Evolutionary conservation across 1,284 basidiomycete species (phyloP).

Genomic region (Sparassis latifolia): DNA sequence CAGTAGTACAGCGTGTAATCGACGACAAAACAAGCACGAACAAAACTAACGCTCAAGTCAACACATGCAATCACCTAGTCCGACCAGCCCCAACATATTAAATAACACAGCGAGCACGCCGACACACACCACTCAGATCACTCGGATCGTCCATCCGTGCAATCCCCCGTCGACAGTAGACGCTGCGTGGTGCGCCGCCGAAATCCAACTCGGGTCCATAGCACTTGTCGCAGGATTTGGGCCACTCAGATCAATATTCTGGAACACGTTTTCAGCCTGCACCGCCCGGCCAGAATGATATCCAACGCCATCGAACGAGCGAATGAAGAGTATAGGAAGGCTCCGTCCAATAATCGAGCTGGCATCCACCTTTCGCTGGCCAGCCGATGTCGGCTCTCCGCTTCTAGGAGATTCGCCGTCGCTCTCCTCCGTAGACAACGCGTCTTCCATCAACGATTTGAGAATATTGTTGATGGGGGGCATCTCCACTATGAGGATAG

Average conservation of each 20-base stretch:
- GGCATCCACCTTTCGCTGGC: neutral
- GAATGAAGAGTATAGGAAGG: constrained; percentile 68
- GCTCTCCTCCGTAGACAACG: constrained; percentile 35
- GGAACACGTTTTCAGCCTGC: constrained; percentile 76
- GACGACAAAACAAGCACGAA: no score
- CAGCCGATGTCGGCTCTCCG: constrained; percentile 3
- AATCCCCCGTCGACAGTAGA: constrained; percentile 48
- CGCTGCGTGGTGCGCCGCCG: constrained; percentile 48
- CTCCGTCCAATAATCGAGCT: constrained; percentile 45
- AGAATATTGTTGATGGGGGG: constrained; percentile 65
- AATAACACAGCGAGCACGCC: no score
- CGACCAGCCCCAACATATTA: no score
- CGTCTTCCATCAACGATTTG: constrained; percentile 67
- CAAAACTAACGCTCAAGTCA: no score
- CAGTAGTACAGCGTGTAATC: no score
- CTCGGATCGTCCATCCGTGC: constrained; percentile 69
- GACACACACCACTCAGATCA: constrained; percentile 40
- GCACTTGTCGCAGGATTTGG: constrained; percentile 14
- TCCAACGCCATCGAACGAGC: constrained; percentile 70
- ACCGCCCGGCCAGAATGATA: constrained; percentile 83
- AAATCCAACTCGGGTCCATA: constrained; percentile 17
- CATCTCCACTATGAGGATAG: constrained; percentile 74
- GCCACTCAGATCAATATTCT: constrained; percentile 46
- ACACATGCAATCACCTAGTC: no score
- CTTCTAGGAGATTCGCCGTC: constrained; percentile 5